A percentile compares a stretch with the other conserved stretches of the same genome.
phyloP scores from a whole-genome alignment of 805 yeast genomes.

The Pichia phayaonensis region DNA sequence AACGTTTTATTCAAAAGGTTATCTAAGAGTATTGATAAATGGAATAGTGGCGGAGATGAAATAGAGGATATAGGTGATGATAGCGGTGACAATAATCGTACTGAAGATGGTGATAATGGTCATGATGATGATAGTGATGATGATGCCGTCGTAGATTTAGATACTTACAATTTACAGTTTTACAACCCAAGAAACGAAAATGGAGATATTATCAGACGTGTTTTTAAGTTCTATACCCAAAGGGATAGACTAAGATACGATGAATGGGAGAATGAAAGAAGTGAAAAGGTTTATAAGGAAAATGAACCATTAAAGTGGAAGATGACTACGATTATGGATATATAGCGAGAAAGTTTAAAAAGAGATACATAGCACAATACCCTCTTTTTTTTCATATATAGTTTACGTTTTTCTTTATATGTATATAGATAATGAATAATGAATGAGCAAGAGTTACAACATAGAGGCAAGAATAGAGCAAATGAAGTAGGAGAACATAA shows the following conservation, averaged over 20 bases:
- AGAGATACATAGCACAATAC: too few relatives aligned
- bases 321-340: slow-evolving; percentile 15
- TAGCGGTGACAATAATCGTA: slow-evolving; percentile 17
- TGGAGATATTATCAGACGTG: slow-evolving; percentile 22
- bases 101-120: slow-evolving; percentile 16
- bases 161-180: slow-evolving; percentile 23
- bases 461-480: neutral
- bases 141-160: slow-evolving; percentile 15
- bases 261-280: neutral
- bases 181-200: slow-evolving; percentile 18
- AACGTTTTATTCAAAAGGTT: slow-evolving; percentile 40
- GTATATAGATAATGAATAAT: neutral
- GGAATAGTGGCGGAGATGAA: slow-evolving; percentile 6
- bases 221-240: slow-evolving; percentile 24
- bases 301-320: slow-evolving; percentile 25
- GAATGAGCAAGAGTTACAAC: neutral
- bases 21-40: slow-evolving; percentile 35
- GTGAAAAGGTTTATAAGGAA: neutral
- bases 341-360: neutral
- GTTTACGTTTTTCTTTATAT: neutral
- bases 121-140: slow-evolving; percentile 5
- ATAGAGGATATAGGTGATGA: neutral
- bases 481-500: neutral
- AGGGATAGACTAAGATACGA: slow-evolving; percentile 24
- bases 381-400: too few relatives aligned